Evolutionary conservation across 495 filamentous ascomycete genomes (phyloP).

Genomic region (Talaromyces nanjingensis): DNA sequence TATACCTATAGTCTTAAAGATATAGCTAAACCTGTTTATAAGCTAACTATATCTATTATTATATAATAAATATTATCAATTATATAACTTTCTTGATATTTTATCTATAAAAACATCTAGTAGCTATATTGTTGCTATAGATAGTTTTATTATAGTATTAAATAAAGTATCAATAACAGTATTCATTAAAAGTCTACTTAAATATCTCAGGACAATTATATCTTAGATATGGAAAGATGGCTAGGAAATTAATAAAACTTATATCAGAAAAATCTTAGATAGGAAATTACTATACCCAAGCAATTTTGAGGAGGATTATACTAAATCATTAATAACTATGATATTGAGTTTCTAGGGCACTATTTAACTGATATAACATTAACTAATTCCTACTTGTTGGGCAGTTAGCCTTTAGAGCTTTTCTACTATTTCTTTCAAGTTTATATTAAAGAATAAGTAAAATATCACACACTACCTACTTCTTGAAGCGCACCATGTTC

Average conservation of each 20-base stretch:
- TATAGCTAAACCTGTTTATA: slow-evolving; percentile 58
- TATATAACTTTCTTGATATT: slow-evolving; percentile 6
- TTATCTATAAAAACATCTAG: slow-evolving; percentile 25
- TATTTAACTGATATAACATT: not conserved
- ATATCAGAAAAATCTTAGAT: slow-evolving; percentile 45
- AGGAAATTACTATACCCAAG: slow-evolving; percentile 29
- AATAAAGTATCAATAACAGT: slow-evolving; percentile 16
- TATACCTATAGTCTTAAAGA: slow-evolving; percentile 12
- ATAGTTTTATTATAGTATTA: slow-evolving; percentile 18
- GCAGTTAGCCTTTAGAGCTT: not conserved
- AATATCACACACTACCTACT: too few relatives aligned
- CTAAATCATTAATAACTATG: not conserved
- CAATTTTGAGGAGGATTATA: not conserved
- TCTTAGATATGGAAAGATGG: slow-evolving; percentile 38
- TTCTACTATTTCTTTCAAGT: too few relatives aligned
- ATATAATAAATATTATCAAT: slow-evolving; percentile 44
- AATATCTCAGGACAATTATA: slow-evolving; percentile 44
- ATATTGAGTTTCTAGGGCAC: slow-evolving; percentile 1
- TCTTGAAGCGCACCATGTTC: too few relatives aligned
- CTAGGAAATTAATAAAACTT: slow-evolving; percentile 44
- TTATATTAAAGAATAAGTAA: too few relatives aligned
- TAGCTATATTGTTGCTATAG: slow-evolving; percentile 33
- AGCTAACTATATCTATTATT: slow-evolving; percentile 56
- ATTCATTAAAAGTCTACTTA: slow-evolving; percentile 45
- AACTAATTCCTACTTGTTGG: too few relatives aligned